These are phyloP conservation scores for Artemisia tridentata DNA, from an alignment of 129 eudicot genomes.

Conservation along the genomic window DNA sequence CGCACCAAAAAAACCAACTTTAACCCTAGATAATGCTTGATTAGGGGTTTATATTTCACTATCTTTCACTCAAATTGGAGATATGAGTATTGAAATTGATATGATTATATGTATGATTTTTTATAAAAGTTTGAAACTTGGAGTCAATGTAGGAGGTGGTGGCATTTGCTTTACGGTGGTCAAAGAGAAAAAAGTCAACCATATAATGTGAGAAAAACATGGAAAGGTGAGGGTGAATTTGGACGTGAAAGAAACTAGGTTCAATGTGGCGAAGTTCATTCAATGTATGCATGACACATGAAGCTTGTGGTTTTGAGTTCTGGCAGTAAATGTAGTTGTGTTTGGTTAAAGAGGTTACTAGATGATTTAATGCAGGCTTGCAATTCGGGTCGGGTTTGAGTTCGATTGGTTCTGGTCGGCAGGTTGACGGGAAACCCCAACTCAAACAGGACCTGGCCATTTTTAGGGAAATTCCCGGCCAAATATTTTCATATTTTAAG, in stretches of 20 bases:
- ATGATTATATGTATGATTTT: constrained; percentile 12
- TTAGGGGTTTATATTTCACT: constrained; percentile 15
- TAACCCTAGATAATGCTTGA: constrained; percentile 15
- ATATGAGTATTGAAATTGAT: constrained; percentile 12
- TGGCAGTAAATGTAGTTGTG: neutral
- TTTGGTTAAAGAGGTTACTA: neutral
- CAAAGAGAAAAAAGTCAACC: constrained; percentile 17
- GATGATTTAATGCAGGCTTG: neutral
- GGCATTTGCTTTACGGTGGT: constrained; percentile 23
- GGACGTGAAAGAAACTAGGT: constrained; percentile 26
- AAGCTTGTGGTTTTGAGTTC: constrained; percentile 11
- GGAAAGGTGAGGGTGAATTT: constrained; percentile 23
- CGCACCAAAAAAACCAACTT: constrained; percentile 3
- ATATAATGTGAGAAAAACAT: constrained; percentile 20
- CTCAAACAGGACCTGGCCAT: too few relatives aligned
- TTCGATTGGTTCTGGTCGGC: neutral
- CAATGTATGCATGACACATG: constrained; percentile 16
- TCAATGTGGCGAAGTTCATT: constrained; percentile 12
- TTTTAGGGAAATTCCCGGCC: too few relatives aligned
- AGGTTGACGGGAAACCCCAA: too few relatives aligned
- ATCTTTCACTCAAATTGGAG: constrained; percentile 23
- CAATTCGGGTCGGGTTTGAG: neutral
- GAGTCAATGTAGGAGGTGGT: constrained; percentile 18
- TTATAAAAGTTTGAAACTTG: neutral
- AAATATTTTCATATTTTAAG: too few relatives aligned